phyloP scores from a whole-genome alignment of 2,329 filamentous ascomycete species.

The Claviceps digitariae region DNA sequence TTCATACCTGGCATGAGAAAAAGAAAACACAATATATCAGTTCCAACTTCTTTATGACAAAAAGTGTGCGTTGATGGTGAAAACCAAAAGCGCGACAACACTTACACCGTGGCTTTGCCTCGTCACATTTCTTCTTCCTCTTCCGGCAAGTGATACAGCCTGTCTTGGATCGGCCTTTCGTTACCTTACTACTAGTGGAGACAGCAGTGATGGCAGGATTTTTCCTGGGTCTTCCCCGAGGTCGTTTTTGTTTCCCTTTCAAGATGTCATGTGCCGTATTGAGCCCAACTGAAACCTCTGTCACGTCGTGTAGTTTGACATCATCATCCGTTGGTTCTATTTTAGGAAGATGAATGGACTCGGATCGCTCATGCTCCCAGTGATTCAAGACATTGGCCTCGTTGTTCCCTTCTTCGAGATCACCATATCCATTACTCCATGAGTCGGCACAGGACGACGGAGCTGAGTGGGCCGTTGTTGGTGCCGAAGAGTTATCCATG shows the following conservation, averaged over 20 bases:
- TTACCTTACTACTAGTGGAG: conserved; percentile 54
- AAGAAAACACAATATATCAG: background rate
- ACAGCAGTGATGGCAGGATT: conserved; percentile 50
- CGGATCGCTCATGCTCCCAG: conserved; percentile 35
- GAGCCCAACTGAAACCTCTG: conserved; percentile 21
- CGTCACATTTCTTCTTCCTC: conserved; percentile 61
- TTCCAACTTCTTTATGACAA: background rate
- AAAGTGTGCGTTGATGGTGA: background rate
- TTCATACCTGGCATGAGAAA: conserved; percentile 48
- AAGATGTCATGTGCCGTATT: conserved; percentile 12
- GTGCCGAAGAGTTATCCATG: conserved; percentile 25
- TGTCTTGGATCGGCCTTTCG: conserved; percentile 63
- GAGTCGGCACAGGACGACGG: conserved; percentile 33
- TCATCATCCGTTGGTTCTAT: conserved; percentile 44
- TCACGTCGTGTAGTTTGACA: conserved; percentile 38
- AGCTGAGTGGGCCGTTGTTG: conserved; percentile 30
- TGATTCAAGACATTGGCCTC: conserved; percentile 32
- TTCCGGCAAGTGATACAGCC: conserved; percentile 55
- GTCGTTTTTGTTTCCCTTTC: conserved; percentile 42
- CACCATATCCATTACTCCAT: conserved; percentile 28
- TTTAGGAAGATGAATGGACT: conserved; percentile 37
- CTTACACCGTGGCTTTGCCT: conserved; percentile 51
- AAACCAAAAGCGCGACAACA: background rate
- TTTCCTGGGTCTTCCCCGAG: conserved; percentile 72
- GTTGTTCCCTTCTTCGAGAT: conserved; percentile 24